Percentiles rank a stretch among this genome's conserved stretches.
Conservation (phyloP, 768 basidiomycete species). For the Baorangia bicolor region DNA sequence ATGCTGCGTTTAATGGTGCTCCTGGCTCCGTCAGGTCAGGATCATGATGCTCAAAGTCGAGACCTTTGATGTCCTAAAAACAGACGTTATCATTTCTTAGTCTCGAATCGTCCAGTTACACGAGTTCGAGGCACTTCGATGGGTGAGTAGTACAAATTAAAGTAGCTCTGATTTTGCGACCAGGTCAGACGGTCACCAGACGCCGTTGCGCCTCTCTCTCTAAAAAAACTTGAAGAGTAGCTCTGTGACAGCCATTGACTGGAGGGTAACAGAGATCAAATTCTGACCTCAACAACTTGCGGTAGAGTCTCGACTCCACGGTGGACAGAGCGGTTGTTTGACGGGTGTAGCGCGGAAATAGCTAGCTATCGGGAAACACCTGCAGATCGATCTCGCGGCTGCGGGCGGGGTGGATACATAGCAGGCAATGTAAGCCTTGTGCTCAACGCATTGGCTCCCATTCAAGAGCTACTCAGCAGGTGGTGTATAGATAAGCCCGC, state of each 20-base stretch:
- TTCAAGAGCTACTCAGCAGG: not conserved
- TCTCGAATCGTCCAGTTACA: not conserved
- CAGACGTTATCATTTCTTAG: not conserved
- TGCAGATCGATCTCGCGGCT: not conserved
- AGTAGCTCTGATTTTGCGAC: too few species aligned
- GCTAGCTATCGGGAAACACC: not conserved
- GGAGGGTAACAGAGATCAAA: not conserved
- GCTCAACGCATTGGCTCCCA: not conserved
- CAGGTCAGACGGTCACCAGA: too few species aligned
- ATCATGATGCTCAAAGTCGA: not conserved
- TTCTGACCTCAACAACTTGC: not conserved
- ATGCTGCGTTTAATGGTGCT: not conserved
- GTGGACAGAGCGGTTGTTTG: not conserved
- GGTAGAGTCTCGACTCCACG: not conserved
- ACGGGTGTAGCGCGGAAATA: not conserved
- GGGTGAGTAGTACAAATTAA: not conserved
- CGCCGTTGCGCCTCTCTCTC: too few species aligned
- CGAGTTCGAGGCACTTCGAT: not conserved
- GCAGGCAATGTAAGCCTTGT: not conserved
- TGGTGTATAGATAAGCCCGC: slow-evolving; percentile 13
- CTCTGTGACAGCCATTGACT: too few species aligned
- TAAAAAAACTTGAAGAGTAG: too few species aligned
- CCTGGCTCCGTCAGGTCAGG: slow-evolving; percentile 1
- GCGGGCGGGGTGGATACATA: not conserved
- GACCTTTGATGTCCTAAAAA: not conserved